phyloP scores from a whole-genome alignment of 257 asterid species.

The Salvia miltiorrhiza region DNA sequence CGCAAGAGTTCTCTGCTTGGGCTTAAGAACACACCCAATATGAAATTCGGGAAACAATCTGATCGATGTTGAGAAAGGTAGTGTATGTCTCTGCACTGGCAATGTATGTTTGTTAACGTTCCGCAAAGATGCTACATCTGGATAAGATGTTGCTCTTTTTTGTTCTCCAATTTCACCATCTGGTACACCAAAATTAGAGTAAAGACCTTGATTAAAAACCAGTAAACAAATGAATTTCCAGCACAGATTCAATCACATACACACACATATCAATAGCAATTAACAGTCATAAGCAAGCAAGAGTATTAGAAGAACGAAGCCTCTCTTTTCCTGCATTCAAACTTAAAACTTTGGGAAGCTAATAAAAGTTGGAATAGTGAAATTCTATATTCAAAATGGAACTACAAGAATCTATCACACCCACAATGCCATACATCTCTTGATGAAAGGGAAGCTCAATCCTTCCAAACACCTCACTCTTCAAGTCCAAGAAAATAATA shows the following conservation, averaged over 20 bases:
- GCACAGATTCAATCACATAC: conserved; percentile 1
- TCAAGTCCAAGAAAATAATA: too few species aligned
- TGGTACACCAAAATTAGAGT: conserved; percentile 8
- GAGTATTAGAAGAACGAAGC: neutral
- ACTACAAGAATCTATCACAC: too few species aligned
- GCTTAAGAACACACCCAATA: conserved; percentile 36
- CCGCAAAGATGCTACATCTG: conserved; percentile 41
- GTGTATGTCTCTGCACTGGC: conserved; percentile 47
- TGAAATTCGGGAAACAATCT: conserved; percentile 77
- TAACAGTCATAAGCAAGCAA: neutral
- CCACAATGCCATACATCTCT: too few species aligned
- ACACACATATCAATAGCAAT: neutral
- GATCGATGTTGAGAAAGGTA: conserved; percentile 58
- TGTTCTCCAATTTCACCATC: conserved; percentile 42
- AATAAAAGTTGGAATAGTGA: too few species aligned
- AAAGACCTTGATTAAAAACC: too few species aligned
- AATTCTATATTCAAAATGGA: too few species aligned
- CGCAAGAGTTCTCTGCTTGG: conserved; percentile 36
- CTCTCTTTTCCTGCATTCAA: neutral
- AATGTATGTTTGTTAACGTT: conserved; percentile 41
- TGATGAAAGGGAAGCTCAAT: too few species aligned
- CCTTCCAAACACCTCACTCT: too few species aligned
- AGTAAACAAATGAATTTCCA: neutral
- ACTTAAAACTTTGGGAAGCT: too few species aligned
- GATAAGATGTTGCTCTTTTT: conserved; percentile 39